Base-by-base conservation (phyloP, 2,329 filamentous ascomycete genomes). In the Neopestalotiopsis sp. region DNA sequence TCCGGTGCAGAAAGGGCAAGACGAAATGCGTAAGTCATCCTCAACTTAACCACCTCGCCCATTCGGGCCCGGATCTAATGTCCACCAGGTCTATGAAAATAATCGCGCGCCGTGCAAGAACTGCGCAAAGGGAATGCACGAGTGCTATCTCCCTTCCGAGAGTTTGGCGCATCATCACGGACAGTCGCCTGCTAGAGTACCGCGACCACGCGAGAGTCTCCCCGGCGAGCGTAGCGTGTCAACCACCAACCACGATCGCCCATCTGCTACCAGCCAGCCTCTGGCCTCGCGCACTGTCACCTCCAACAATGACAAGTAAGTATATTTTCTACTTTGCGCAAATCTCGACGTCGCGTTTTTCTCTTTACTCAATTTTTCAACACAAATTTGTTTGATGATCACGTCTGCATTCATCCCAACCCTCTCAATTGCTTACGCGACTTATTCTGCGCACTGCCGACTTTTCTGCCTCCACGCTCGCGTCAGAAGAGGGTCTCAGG, bases 1-100 rank as follows among this genome's bases (percentile, higher is more conserved):
- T 89, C 73, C 87, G 88, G 79, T 90, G 88, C 79, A 87, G 88
- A 77, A 90, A 89, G 76, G 88, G 88, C 80, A 90, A 90, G 79
- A 90, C 88, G 66, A 89, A 89, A 75, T 90, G 88, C 71, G 66
- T 67, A 67, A 67, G 66, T 56, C 64, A 66, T 34, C 42, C 13
- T 38, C 62, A 49, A 7, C 45, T 42, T 7, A 38, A 30, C 30
- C 17, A 17, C 32, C 32, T 62, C 45, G 49, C 64, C 34, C 64
- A 20, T 34, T 17, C 14, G n/a, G 32, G 56, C 20, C 24, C 14
- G 30, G 53, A 30, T 53, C 58, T 62, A 89, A 90, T 79, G 89
- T 87, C 65, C 89, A 89, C 74, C 89, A 88, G 71, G 87, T 89
- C 74, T 90, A 90, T 80, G 88, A 89, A 71, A 89, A 88, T 74